phyloP scores from a whole-genome alignment of 140 eudicot genomes.

The Oenanthe javanica region DNA sequence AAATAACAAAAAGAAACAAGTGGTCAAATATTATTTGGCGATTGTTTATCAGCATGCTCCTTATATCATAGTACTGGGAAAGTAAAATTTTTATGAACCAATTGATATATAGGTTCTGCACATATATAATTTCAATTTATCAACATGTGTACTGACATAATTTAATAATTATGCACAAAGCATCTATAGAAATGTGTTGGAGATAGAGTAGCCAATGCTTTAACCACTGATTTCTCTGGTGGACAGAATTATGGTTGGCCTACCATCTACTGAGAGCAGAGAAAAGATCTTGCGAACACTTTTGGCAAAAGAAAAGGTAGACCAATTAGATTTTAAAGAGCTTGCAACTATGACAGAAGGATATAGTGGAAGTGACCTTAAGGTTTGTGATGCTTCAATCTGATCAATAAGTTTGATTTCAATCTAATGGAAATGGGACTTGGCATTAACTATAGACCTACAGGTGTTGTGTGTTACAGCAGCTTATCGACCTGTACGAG shows the following conservation, averaged over 20 bases:
- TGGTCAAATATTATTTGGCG: background rate
- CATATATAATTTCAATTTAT: background rate
- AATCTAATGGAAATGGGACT: conserved; percentile 8
- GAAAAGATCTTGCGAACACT: conserved; percentile 86
- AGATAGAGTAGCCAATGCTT: background rate
- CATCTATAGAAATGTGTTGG: background rate
- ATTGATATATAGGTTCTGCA: background rate
- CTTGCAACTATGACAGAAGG: conserved; percentile 99
- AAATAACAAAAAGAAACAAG: background rate
- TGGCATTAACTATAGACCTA: conserved; percentile 31
- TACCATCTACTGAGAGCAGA: conserved; percentile 77
- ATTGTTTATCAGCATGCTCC: background rate
- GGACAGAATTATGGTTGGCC: conserved; percentile 88
- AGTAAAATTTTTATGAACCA: background rate
- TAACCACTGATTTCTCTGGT: background rate
- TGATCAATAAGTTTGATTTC: conserved; percentile 1
- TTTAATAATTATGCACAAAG: background rate
- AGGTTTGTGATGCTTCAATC: conserved; percentile 44
- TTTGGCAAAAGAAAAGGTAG: conserved; percentile 66
- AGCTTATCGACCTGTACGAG: conserved; percentile 95
- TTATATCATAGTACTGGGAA: background rate
- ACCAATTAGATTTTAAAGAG: conserved; percentile 66
- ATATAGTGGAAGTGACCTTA: conserved; percentile 94
- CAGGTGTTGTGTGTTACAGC: conserved; percentile 95
- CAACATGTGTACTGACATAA: background rate